phyloP scores from a whole-genome alignment of 148 eudicot genomes.

The Rhododendron molle region DNA sequence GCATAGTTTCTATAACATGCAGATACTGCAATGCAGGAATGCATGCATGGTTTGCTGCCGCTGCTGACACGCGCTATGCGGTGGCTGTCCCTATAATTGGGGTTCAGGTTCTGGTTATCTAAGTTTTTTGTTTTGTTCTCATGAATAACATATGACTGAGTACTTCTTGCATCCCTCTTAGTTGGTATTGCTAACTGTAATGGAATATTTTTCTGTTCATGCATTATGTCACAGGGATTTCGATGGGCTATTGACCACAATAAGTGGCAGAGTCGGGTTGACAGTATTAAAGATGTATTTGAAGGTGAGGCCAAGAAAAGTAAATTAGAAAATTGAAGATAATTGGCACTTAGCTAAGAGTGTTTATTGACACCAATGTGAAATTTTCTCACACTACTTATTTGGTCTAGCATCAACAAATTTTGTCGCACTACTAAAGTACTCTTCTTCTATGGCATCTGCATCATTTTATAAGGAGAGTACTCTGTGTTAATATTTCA shows the following conservation, averaged over 20 bases:
- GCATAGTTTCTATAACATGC: background rate
- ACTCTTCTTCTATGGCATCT: no score
- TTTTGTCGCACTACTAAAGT: background rate
- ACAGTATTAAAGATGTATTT: conserved; percentile 83
- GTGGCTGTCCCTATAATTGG: conserved; percentile 90
- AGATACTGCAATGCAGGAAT: conserved; percentile 51
- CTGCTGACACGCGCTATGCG: conserved; percentile 77
- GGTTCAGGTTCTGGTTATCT: conserved; percentile 63
- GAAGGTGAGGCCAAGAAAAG: conserved; percentile 47
- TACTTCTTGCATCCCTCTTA: background rate
- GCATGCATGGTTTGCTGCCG: conserved; percentile 98
- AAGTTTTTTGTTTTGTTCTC: background rate
- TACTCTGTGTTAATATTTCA: background rate
- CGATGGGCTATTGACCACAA: conserved; percentile 93
- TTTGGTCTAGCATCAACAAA: background rate
- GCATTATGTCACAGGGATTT: conserved; percentile 56
- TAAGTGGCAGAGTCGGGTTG: conserved; percentile 85
- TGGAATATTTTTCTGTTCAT: background rate
- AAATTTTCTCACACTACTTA: background rate
- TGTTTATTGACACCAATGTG: background rate
- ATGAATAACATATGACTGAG: background rate
- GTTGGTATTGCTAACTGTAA: background rate
- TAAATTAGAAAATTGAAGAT: background rate
- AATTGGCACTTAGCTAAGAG: background rate
- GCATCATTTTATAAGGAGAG: background rate